Percentiles rank a stretch among this genome's conserved stretches.
Evolutionary conservation across 768 basidiomycete species (phyloP).

Genomic region (Naganishia vishniacii): DNA sequence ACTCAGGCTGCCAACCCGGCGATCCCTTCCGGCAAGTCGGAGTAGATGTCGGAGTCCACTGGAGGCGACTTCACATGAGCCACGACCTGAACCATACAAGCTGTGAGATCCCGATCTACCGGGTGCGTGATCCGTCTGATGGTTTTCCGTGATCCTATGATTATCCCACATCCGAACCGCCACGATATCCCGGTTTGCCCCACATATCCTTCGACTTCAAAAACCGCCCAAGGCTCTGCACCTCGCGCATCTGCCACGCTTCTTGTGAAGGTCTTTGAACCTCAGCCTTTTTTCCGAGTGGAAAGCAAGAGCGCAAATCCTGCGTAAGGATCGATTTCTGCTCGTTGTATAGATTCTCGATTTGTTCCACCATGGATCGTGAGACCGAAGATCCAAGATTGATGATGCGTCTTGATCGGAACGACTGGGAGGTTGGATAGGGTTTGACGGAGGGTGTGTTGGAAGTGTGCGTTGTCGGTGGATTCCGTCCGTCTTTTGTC

Average conservation of each 20-base stretch:
- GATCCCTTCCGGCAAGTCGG: too few relatives aligned
- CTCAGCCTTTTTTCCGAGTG: neutral
- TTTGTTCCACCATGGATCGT: neutral
- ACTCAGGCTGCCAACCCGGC: too few relatives aligned
- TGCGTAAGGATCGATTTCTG: neutral
- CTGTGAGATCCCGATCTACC: too few relatives aligned
- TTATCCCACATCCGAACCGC: neutral
- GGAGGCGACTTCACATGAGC: too few relatives aligned
- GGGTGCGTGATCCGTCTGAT: too few relatives aligned
- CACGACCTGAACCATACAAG: too few relatives aligned
- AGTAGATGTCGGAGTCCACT: too few relatives aligned
- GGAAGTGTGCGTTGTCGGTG: neutral
- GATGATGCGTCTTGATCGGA: conserved; percentile 6
- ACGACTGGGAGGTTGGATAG: neutral
- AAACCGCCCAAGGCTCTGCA: conserved; percentile 9
- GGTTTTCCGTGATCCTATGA: too few relatives aligned
- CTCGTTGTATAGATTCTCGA: neutral
- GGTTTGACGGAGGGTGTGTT: neutral
- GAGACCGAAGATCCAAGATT: neutral
- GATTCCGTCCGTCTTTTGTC: neutral
- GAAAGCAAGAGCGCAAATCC: neutral
- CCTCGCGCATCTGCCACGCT: conserved; percentile 10
- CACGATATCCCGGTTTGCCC: neutral
- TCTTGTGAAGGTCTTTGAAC: neutral
- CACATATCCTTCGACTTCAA: neutral